phyloP scores from a whole-genome alignment of 1,284 basidiomycete genomes.

The Rhodotorula sp. region DNA sequence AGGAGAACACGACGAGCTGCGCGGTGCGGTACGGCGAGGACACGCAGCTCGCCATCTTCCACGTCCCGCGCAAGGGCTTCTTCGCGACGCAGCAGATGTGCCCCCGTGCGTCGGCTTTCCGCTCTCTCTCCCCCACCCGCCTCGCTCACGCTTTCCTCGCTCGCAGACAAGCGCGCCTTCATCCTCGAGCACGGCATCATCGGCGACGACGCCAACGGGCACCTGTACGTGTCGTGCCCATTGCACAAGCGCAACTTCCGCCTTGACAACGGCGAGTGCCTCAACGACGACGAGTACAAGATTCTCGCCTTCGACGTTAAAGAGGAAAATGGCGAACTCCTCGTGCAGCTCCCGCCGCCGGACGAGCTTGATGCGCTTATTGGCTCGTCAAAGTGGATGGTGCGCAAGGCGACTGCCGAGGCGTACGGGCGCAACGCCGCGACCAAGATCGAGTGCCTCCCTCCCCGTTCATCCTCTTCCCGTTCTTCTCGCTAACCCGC shows the following conservation, averaged over 20 bases:
- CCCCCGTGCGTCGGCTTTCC: slow-evolving; percentile 53
- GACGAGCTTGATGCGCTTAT: slow-evolving; percentile 66
- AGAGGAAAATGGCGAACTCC: slow-evolving; percentile 56
- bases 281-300: slow-evolving; percentile 66
- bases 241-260: slow-evolving; percentile 65
- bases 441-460: slow-evolving; percentile 49
- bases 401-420: slow-evolving; percentile 58
- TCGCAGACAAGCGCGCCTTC: slow-evolving; percentile 69
- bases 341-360: slow-evolving; percentile 62
- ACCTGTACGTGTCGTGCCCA: slow-evolving; percentile 31
- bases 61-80: slow-evolving; percentile 62
- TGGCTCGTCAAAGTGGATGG: slow-evolving; percentile 61
- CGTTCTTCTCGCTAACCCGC: background rate
- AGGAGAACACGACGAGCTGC: slow-evolving; percentile 50
- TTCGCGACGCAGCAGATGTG: slow-evolving; percentile 69
- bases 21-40: slow-evolving; percentile 68
- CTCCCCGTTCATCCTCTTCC: background rate
- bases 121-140: no score
- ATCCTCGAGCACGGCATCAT: slow-evolving; percentile 67
- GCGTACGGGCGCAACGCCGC: slow-evolving; percentile 56
- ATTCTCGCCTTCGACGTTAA: slow-evolving; percentile 68
- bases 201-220: slow-evolving; percentile 50
- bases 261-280: slow-evolving; percentile 61
- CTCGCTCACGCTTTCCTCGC: slow-evolving; percentile 59
- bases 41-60: slow-evolving; percentile 68